Percentiles rank a stretch among this genome's conserved stretches.
Conservation (phyloP, 1,284 basidiomycete genomes). For the Phylloboletellus chloephorus region DNA sequence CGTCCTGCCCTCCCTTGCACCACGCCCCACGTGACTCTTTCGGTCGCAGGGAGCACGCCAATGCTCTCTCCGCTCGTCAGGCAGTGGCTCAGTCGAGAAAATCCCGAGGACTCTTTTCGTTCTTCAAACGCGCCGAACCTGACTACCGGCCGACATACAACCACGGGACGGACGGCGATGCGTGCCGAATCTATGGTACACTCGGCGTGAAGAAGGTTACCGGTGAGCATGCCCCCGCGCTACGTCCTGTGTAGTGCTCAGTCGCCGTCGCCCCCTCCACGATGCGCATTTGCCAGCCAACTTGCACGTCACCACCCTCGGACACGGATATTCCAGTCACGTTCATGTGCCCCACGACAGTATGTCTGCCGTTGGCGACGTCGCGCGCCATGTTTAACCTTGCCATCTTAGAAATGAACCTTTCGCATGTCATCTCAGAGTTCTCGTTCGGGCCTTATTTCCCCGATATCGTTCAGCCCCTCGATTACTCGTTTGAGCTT, state of each 20-base stretch:
- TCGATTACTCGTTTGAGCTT: conserved; percentile 86
- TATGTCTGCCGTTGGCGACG: conserved; percentile 36
- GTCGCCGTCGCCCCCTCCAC: too few species aligned
- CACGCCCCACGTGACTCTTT: background rate
- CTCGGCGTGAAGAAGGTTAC: conserved; percentile 89
- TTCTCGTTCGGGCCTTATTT: conserved; percentile 97
- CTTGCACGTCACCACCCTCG: conserved; percentile 85
- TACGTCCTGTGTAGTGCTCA: background rate
- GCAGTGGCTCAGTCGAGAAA: conserved; percentile 64
- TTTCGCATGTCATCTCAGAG: conserved; percentile 93
- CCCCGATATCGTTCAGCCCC: conserved; percentile 91
- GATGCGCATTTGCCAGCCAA: conserved; percentile 66
- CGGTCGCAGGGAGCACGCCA: conserved; percentile 49
- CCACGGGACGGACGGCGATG: conserved; percentile 58
- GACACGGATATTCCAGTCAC: conserved; percentile 87
- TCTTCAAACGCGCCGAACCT: conserved; percentile 42
- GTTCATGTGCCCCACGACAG: conserved; percentile 84
- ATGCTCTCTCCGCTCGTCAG: conserved; percentile 61
- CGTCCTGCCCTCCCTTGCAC: conserved; percentile 15
- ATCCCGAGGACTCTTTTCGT: conserved; percentile 62
- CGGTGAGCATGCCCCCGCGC: conserved; percentile 35
- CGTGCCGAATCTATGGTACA: conserved; percentile 84
- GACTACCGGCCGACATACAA: conserved; percentile 70
- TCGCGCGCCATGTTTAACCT: background rate
- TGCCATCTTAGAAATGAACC: conserved; percentile 75